Conservation (phyloP, 352 stramenopile species). For the Pythium biforme region DNA sequence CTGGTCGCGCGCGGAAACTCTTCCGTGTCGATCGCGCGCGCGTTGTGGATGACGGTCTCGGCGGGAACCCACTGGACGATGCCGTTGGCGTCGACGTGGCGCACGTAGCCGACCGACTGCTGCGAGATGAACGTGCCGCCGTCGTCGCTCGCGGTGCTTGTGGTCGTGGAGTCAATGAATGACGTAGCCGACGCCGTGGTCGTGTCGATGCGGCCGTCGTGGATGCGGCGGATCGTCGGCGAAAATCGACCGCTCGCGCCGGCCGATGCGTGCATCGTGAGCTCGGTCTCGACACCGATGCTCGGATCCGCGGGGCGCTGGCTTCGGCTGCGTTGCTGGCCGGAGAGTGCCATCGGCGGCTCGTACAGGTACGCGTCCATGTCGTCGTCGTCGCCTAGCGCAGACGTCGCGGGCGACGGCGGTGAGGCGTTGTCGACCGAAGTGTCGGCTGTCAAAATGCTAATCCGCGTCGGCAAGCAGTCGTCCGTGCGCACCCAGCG, state of each 20-base stretch:
- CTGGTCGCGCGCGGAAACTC: constrained; percentile 72
- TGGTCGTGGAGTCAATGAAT: constrained; percentile 17
- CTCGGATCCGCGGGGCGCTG: constrained; percentile 20
- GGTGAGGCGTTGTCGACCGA: constrained; percentile 13
- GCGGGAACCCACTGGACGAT: constrained; percentile 73
- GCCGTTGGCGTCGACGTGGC: constrained; percentile 64
- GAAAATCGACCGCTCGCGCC: constrained; percentile 42
- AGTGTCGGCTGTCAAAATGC: constrained; percentile 45
- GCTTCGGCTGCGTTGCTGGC: constrained; percentile 16
- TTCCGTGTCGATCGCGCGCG: constrained; percentile 64
- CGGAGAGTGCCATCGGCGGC: constrained; percentile 12
- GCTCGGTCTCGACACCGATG: constrained; percentile 65
- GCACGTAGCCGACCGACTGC: constrained; percentile 72
- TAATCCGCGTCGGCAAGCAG: constrained; percentile 65
- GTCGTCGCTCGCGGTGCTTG: constrained; percentile 1
- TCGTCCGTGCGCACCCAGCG: constrained; percentile 76
- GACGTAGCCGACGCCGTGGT: constrained; percentile 1
- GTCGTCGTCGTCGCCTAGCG: constrained; percentile 24
- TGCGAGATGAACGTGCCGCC: constrained; percentile 52
- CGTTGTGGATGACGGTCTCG: constrained; percentile 59
- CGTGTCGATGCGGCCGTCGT: constrained; percentile 24
- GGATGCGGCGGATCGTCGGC: constrained; percentile 54
- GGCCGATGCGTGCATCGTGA: constrained; percentile 51
- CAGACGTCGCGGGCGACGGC: constrained; percentile 5
- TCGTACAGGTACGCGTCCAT: constrained; percentile 41